Evolutionary conservation across 2,329 filamentous ascomycete genomes (phyloP).

Genomic region (Colletotrichum chrysophilum): DNA sequence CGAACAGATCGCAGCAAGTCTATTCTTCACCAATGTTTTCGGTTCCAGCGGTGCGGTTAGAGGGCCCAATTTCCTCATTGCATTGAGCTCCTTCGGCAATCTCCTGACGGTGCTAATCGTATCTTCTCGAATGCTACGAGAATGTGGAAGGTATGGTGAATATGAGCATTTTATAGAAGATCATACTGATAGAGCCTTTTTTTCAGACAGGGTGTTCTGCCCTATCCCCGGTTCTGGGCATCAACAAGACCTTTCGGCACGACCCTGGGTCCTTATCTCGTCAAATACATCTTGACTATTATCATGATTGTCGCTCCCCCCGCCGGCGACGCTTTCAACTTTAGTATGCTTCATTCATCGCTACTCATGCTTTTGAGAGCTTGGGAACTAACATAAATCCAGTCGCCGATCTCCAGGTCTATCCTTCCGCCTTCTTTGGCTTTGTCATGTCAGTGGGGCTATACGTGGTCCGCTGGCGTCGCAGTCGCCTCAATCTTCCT

Average conservation of each 20-base stretch:
- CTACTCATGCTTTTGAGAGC: too few species aligned
- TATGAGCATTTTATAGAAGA: accelerated
- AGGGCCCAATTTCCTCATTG: slow-evolving; percentile 62
- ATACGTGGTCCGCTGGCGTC: slow-evolving; percentile 60
- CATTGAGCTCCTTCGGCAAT: slow-evolving; percentile 63
- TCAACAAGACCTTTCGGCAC: slow-evolving; percentile 68
- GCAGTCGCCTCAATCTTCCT: slow-evolving; percentile 53
- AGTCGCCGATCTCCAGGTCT: slow-evolving; percentile 48
- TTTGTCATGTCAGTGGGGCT: slow-evolving; percentile 62
- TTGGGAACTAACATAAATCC: neutral
- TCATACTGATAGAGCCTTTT: neutral
- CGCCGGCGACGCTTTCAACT: slow-evolving; percentile 68
- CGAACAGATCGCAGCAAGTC: slow-evolving; percentile 56
- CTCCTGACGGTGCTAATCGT: slow-evolving; percentile 60
- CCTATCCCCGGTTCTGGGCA: slow-evolving; percentile 65
- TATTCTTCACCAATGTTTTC: slow-evolving; percentile 66
- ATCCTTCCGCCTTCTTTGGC: slow-evolving; percentile 64
- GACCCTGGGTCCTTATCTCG: slow-evolving; percentile 59
- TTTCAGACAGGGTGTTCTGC: slow-evolving; percentile 62
- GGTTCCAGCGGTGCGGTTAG: slow-evolving; percentile 51
- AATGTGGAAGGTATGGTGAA: slow-evolving; percentile 47
- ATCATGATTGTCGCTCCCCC: slow-evolving; percentile 66
- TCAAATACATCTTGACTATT: slow-evolving; percentile 62
- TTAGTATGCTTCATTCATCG: slow-evolving; percentile 39
- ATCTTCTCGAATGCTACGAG: slow-evolving; percentile 60